A percentile compares a stretch with the other conserved stretches of the same genome.
Evolutionary conservation across 2,329 filamentous ascomycete species (phyloP).

Genomic region (Fusarium burgessii): DNA sequence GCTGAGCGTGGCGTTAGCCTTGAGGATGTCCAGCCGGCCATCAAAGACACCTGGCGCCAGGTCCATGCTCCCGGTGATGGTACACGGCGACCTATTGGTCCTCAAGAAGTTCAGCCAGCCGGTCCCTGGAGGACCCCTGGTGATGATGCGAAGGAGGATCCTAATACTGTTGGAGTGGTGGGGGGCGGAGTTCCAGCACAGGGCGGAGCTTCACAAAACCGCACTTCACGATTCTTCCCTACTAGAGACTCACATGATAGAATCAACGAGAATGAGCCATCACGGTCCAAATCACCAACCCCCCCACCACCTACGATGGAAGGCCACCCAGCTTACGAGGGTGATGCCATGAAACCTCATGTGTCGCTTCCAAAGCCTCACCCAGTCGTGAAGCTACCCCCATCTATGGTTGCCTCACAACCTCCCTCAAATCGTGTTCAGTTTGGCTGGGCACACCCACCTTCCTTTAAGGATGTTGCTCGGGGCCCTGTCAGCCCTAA

Average conservation of each 20-base stretch:
- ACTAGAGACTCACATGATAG: constrained; percentile 62
- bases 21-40: constrained; percentile 60
- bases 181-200: constrained; percentile 47
- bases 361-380: constrained; percentile 77
- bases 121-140: constrained; percentile 49
- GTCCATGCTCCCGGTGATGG: constrained; percentile 55
- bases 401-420: constrained; percentile 53
- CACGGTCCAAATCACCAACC: constrained; percentile 69
- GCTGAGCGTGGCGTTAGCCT: constrained; percentile 59
- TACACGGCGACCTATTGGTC: constrained; percentile 46
- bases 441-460: constrained; percentile 54
- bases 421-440: constrained; percentile 42
- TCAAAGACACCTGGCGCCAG: constrained; percentile 68
- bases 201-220: constrained; percentile 57
- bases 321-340: constrained; percentile 78
- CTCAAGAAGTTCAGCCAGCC: constrained; percentile 45
- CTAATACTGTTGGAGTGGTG: constrained; percentile 47
- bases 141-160: constrained; percentile 47
- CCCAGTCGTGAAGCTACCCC: constrained; percentile 85
- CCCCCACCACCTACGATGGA: constrained; percentile 78
- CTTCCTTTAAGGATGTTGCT: constrained; percentile 49
- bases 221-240: constrained; percentile 73
- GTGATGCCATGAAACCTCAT: constrained; percentile 72
- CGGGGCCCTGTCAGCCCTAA: constrained; percentile 42
- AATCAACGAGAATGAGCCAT: constrained; percentile 51